Base-by-base conservation (phyloP, 768 basidiomycete genomes). In the Rhodotorula toruloides region DNA sequence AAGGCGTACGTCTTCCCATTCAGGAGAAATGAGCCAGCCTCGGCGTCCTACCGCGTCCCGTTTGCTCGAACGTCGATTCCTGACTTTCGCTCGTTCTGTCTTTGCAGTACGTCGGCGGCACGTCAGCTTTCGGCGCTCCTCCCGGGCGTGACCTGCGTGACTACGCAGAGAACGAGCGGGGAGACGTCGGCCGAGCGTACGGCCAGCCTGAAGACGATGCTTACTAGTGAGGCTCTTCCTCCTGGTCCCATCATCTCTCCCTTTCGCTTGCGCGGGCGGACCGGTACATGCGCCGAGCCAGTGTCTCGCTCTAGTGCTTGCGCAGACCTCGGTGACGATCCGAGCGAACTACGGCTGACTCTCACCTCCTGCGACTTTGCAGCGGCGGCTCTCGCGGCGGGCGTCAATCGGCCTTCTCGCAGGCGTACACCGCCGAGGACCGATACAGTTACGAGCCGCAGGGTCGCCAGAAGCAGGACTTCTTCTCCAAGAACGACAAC, bases 1-100 rank as follows among this genome's bases (percentile, higher is more conserved):
- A 63, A 42, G 66, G 48, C 3, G 66, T 67, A 27, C 55, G 54
- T 27, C n/a, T n/a, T n/a, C n/a, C n/a, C n/a, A n/a, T n/a, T n/a
- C n/a, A n/a, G n/a, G n/a, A n/a, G n/a, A n/a, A n/a, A n/a, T n/a
- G n/a, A n/a, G n/a, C n/a, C n/a, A n/a, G n/a, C n/a, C n/a, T n/a
- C n/a, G n/a, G n/a, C n/a, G n/a, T n/a, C n/a, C n/a, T n/a, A n/a
- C n/a, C n/a, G n/a, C n/a, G n/a, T n/a, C n/a, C n/a, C n/a, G n/a
- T n/a, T n/a, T n/a, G n/a, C n/a, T n/a, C n/a, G n/a, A n/a, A n/a
- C n/a, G n/a, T n/a, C n/a, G n/a, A n/a, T n/a, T n/a, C 14, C 42
- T 54, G 34, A 39, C n/a, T 6, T 22, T 17, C n/a, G n/a, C 40
- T 39, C 25, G 6, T 36, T 27, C n/a, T 9, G 13, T 40, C 7